Evolutionary conservation across 208 protist genomes (phyloP).

Genomic region (Trypanosoma theileri): DNA sequence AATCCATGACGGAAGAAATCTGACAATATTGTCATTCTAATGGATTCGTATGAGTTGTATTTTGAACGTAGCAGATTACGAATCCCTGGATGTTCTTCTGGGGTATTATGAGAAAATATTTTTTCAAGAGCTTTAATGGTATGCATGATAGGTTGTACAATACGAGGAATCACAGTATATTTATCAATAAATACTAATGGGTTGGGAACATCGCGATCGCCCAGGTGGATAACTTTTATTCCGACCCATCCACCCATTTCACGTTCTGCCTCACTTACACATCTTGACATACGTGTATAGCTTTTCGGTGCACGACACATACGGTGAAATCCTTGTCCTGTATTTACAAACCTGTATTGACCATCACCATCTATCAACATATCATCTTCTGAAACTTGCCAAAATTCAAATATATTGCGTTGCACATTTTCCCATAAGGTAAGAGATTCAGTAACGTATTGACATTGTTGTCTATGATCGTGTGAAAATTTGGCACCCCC

Average conservation of each 20-base stretch:
- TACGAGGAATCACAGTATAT: slow-evolving; percentile 95
- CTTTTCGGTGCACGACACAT: slow-evolving; percentile 90
- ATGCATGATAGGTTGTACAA: slow-evolving; percentile 93
- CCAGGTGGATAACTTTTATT: slow-evolving; percentile 96
- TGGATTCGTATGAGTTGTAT: slow-evolving; percentile 70
- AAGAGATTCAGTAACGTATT: slow-evolving; percentile 96
- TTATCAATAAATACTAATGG: slow-evolving; percentile 98
- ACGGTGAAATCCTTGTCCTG: slow-evolving; percentile 95
- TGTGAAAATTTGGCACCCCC: slow-evolving; percentile 94
- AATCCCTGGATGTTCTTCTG: slow-evolving; percentile 59
- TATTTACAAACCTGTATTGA: slow-evolving; percentile 85
- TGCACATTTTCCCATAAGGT: slow-evolving; percentile 95
- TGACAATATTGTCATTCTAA: slow-evolving; percentile 81
- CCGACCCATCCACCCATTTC: slow-evolving; percentile 93
- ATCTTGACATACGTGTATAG: slow-evolving; percentile 73
- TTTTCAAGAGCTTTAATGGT: slow-evolving; percentile 62
- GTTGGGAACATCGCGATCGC: slow-evolving; percentile 97
- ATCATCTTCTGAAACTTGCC: slow-evolving; percentile 93
- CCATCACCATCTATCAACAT: slow-evolving; percentile 75
- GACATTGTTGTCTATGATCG: slow-evolving; percentile 91
- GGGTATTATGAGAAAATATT: slow-evolving; percentile 55
- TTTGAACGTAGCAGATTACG: slow-evolving; percentile 70
- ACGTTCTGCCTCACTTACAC: slow-evolving; percentile 76
- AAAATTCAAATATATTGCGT: slow-evolving; percentile 92
- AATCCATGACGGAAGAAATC: slow-evolving; percentile 97